Base-by-base conservation (phyloP, 2,329 filamentous ascomycete species). In the Aspergillus fumigatiaffinis region DNA sequence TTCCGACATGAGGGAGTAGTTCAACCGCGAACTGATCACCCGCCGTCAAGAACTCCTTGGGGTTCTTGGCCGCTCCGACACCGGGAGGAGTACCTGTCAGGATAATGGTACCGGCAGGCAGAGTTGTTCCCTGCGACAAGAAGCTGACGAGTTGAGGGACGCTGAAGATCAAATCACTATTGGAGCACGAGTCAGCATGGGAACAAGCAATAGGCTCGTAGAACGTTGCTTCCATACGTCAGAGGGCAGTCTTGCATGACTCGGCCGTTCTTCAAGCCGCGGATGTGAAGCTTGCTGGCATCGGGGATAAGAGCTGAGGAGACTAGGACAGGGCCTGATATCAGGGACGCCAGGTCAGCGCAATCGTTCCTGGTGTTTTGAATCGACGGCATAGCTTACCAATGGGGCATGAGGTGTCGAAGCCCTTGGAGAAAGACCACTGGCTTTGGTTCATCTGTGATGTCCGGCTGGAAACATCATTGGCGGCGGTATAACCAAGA, bases 401-500 rank as follows among this genome's bases (percentile, higher is more conserved):
- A 25, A 84, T 70, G 0, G 84, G 84, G 56, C 81, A 84, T 2
- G 79, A 76, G 28, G 79, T 79, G 61, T 85, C 84, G 54, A 85
- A 84, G 1, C 83, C 82, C 71, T 86, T 85, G 25, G 81, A 84
- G 67, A 80, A 86, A 57, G 78, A 82, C 77, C 81, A 84, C 66
- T 85, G 83, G 51, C 74, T 76, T 67, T 82, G 78, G 23, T 77
- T 74, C 63, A 81, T 77, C 73, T 87, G 84, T 53, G 76, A 77
- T 52, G 81, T 80, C 3, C 84, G 80, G 59, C 81, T 83, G 2
- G 84, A 86, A 6, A 88, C 80, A 66, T 88, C 85, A 71, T 88
- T 88, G 64, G 80, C 79, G 23, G 80, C 79, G 0, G 84, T 85
- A 68, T 88, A 88, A 28, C 86, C 85, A 1, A 88, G 79, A 4